phyloP scores from a whole-genome alignment of 306 rosid genomes.

The Dalbergia oliveri region DNA sequence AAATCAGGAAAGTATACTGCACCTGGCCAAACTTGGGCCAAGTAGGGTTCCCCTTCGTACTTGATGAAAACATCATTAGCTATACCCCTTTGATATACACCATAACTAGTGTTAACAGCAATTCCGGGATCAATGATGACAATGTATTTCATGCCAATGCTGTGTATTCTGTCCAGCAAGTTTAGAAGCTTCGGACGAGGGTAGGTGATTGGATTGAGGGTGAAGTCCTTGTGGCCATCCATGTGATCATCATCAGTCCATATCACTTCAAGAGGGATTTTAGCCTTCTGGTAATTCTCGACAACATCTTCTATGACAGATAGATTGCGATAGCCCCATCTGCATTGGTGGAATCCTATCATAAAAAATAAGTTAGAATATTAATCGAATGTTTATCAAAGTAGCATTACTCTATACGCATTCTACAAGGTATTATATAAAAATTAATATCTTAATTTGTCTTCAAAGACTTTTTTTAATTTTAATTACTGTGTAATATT shows the following conservation, averaged over 20 bases:
- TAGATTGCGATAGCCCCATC: constrained; percentile 94
- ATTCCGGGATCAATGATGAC: constrained; percentile 94
- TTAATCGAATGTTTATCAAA: neutral
- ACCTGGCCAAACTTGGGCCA: constrained; percentile 98
- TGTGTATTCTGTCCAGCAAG: constrained; percentile 78
- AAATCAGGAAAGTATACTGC: constrained; percentile 92
- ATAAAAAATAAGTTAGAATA: constrained; percentile 12
- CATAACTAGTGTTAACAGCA: constrained; percentile 73
- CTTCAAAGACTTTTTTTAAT: too few species aligned
- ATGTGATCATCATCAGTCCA: constrained; percentile 97
- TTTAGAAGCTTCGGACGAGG: constrained; percentile 78
- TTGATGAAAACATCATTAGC: constrained; percentile 86
- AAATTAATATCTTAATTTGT: too few species aligned
- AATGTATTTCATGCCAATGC: constrained; percentile 86
- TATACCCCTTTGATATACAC: constrained; percentile 78
- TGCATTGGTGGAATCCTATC: constrained; percentile 93
- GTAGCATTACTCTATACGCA: neutral
- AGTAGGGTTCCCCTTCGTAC: constrained; percentile 78
- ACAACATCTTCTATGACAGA: constrained; percentile 90
- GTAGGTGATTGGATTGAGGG: constrained; percentile 72
- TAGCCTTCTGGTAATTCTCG: constrained; percentile 75
- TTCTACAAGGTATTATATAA: too few species aligned
- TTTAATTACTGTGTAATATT: too few species aligned
- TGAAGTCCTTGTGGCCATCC: constrained; percentile 90
- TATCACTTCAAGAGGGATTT: constrained; percentile 88